These are phyloP conservation scores for Lachnum nothofagi DNA, from an alignment of 2,329 filamentous ascomycete species.

Conservation along the genomic window DNA sequence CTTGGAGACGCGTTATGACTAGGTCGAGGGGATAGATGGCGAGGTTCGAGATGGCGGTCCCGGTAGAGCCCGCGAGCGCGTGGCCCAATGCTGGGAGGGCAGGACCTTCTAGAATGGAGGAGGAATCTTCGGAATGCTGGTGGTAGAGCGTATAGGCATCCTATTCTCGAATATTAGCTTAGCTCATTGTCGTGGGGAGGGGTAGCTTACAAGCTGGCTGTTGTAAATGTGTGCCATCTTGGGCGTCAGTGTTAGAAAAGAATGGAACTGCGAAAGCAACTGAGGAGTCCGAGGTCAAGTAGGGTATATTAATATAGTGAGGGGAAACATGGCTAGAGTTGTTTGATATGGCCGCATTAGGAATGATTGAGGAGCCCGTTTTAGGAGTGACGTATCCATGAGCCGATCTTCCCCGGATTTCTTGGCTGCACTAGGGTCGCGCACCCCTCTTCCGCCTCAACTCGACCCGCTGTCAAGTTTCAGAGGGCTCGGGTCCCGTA, in stretches of 20 bases:
- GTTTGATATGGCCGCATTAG: not conserved
- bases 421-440: too few relatives aligned
- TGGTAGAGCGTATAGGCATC: conserved; percentile 32
- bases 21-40: conserved; percentile 77
- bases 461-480: not conserved
- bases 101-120: conserved; percentile 32
- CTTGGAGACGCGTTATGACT: conserved; percentile 75
- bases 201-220: conserved; percentile 37
- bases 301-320: too few relatives aligned
- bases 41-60: conserved; percentile 73
- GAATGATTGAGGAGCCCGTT: not conserved
- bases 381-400: not conserved
- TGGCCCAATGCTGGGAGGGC: conserved; percentile 71
- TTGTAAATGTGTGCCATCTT: conserved; percentile 36
- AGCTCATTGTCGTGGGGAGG: not conserved
- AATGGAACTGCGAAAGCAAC: too few relatives aligned
- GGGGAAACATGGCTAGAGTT: not conserved
- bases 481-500: not conserved
- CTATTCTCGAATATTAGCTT: conserved; percentile 12
- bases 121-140: conserved; percentile 34
- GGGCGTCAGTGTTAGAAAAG: not conserved
- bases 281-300: too few relatives aligned
- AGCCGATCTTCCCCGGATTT: not conserved
- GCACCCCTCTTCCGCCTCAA: too few relatives aligned
- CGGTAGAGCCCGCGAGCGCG: conserved; percentile 72